Percentiles rank a stretch among this genome's conserved stretches.
phyloP scores from a whole-genome alignment of 805 yeast species.

The Candida awuae region DNA sequence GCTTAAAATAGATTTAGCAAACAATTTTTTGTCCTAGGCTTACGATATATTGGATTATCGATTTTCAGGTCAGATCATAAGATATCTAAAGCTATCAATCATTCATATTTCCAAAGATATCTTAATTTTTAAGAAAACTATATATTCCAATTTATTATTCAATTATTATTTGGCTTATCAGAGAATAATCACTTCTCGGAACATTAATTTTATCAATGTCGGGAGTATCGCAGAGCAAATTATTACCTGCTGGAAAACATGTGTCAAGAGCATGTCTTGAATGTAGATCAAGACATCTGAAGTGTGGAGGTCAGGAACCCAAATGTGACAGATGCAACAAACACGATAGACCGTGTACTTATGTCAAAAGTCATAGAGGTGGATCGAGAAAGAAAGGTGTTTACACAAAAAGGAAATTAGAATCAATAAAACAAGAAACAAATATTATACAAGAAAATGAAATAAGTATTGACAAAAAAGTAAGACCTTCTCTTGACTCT shows the following conservation, averaged over 20 bases:
- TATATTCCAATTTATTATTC: too few relatives aligned
- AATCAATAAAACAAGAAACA: not conserved
- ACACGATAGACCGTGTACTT: slow-evolving; percentile 32
- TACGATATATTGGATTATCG: too few relatives aligned
- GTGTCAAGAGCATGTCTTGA: slow-evolving; percentile 44
- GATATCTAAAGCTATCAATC: too few relatives aligned
- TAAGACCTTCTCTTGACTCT: too few relatives aligned
- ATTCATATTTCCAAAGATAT: too few relatives aligned
- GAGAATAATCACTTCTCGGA: too few relatives aligned
- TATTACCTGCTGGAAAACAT: slow-evolving; percentile 21
- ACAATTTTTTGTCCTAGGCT: too few relatives aligned
- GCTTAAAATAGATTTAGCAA: too few relatives aligned
- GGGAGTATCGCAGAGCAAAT: not conserved
- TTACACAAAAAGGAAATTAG: slow-evolving; percentile 20
- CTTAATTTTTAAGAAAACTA: too few relatives aligned
- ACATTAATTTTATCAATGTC: too few relatives aligned
- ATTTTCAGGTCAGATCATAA: too few relatives aligned
- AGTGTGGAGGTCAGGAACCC: slow-evolving; percentile 43
- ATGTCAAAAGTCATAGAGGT: slow-evolving; percentile 46
- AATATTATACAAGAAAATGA: not conserved
- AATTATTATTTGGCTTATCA: too few relatives aligned
- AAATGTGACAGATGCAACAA: slow-evolving; percentile 36
- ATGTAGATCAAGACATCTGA: slow-evolving; percentile 43
- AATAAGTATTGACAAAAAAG: slow-evolving; percentile 3
- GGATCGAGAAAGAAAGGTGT: slow-evolving; percentile 47